A percentile compares a stretch with the other conserved stretches of the same genome.
Conservation (phyloP, 495 filamentous ascomycete species). For the Aspergillus taichungensis region DNA sequence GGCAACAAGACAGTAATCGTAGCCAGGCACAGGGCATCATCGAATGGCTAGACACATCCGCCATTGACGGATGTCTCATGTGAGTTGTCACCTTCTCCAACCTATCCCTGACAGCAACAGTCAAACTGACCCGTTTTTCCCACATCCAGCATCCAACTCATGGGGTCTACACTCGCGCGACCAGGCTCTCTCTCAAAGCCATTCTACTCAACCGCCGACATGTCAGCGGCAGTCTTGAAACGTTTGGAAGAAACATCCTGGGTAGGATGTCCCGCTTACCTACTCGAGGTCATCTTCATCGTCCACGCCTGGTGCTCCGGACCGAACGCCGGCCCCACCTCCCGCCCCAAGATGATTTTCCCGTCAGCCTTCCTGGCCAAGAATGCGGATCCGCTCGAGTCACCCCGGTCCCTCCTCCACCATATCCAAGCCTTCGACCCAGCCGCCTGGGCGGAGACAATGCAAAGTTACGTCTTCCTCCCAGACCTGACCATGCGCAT, state of each 20-base stretch:
- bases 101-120: not conserved
- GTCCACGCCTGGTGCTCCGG: constrained; percentile 36
- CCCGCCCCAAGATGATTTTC: constrained; percentile 22
- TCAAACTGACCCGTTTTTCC: not conserved
- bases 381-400: constrained; percentile 21
- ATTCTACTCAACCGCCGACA: constrained; percentile 28
- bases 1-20: constrained; percentile 14
- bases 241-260: constrained; percentile 41
- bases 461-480: constrained; percentile 32
- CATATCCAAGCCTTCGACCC: constrained; percentile 39
- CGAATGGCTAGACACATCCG: constrained; percentile 33
- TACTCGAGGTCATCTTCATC: constrained; percentile 40
- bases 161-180: constrained; percentile 40
- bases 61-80: constrained; percentile 37
- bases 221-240: constrained; percentile 33
- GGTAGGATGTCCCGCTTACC: constrained; percentile 41
- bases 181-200: constrained; percentile 37
- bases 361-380: constrained; percentile 19
- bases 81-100: constrained; percentile 8
- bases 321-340: constrained; percentile 12
- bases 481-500: constrained; percentile 31
- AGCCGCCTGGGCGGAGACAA: constrained; percentile 32
- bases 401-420: constrained; percentile 27
- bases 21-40: constrained; percentile 18
- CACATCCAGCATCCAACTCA: constrained; percentile 32